These are phyloP conservation scores for Arctium minus DNA, from an alignment of 129 eudicot genomes.

Conservation along the genomic window DNA sequence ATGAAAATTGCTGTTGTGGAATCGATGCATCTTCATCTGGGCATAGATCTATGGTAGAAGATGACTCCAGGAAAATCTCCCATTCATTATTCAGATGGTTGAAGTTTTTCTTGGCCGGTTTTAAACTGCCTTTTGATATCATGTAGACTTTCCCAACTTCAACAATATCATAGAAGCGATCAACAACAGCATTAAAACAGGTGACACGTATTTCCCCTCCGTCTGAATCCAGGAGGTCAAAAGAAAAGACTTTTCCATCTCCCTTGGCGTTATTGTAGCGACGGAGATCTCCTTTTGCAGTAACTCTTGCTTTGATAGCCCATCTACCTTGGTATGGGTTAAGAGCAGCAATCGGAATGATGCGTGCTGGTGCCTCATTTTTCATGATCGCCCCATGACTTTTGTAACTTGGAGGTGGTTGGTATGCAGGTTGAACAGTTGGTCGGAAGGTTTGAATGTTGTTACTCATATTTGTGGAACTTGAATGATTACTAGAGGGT, in stretches of 20 bases:
- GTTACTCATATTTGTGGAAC: conserved; percentile 26
- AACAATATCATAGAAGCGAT: conserved; percentile 70
- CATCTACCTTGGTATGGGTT: conserved; percentile 99
- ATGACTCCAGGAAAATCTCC: conserved; percentile 78
- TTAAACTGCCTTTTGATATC: conserved; percentile 91
- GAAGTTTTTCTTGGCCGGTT: conserved; percentile 85
- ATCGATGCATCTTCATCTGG: conserved; percentile 89
- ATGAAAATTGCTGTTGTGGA: conserved; percentile 83
- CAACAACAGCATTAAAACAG: conserved; percentile 90
- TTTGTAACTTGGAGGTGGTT: conserved; percentile 91
- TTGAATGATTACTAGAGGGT: conserved; percentile 14
- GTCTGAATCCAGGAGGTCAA: conserved; percentile 92
- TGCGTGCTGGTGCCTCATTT: conserved; percentile 96
- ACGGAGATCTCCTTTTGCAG: conserved; percentile 88
- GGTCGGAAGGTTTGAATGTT: conserved; percentile 57
- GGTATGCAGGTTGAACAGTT: conserved; percentile 89
- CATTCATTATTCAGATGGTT: conserved; percentile 92
- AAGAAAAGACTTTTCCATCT: conserved; percentile 94
- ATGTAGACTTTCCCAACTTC: conserved; percentile 84
- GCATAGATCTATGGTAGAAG: conserved; percentile 83
- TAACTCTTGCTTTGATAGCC: conserved; percentile 98
- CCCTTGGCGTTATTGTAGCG: conserved; percentile 92
- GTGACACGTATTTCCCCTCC: conserved; percentile 96
- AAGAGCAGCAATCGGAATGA: conserved; percentile 82
- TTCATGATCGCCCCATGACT: conserved; percentile 86